phyloP scores from a whole-genome alignment of 108 stramenopile genomes.

The Pseudonitzschia pungens region DNA sequence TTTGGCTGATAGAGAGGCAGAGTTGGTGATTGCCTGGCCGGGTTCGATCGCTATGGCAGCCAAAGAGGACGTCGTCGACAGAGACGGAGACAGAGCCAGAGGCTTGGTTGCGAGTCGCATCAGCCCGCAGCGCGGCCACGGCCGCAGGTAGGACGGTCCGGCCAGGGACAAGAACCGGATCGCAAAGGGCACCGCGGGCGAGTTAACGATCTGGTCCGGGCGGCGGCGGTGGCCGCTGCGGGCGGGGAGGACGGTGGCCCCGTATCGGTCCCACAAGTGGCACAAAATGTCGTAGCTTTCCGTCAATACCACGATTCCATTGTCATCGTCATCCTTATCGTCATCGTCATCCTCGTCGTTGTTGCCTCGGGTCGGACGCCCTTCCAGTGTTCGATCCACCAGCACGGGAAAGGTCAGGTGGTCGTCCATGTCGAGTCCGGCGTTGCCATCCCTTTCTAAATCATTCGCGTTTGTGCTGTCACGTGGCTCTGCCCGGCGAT shows the following conservation, averaged over 20 bases:
- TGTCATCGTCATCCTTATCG: background rate
- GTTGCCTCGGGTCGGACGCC: background rate
- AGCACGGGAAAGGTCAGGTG: constrained; percentile 29
- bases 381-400: constrained; percentile 21
- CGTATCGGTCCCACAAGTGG: constrained; percentile 33
- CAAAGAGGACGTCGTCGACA: background rate
- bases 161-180: constrained; percentile 24
- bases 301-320: constrained; percentile 8
- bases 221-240: constrained; percentile 9
- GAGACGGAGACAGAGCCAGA: background rate
- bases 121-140: constrained; percentile 30
- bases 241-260: constrained; percentile 19
- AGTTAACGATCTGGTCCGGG: constrained; percentile 19
- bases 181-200: constrained; percentile 19
- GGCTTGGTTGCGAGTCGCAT: constrained; percentile 7
- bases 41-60: background rate
- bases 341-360: background rate
- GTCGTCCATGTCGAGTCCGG: background rate
- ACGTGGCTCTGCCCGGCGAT: too few relatives aligned
- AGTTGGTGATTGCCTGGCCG: background rate
- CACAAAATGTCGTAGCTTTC: constrained; percentile 30
- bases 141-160: constrained; percentile 27
- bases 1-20: background rate
- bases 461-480: too few relatives aligned
- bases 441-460: background rate